phyloP scores from a whole-genome alignment of 2,329 filamentous ascomycete genomes.

The Xylariaceae sp. region DNA sequence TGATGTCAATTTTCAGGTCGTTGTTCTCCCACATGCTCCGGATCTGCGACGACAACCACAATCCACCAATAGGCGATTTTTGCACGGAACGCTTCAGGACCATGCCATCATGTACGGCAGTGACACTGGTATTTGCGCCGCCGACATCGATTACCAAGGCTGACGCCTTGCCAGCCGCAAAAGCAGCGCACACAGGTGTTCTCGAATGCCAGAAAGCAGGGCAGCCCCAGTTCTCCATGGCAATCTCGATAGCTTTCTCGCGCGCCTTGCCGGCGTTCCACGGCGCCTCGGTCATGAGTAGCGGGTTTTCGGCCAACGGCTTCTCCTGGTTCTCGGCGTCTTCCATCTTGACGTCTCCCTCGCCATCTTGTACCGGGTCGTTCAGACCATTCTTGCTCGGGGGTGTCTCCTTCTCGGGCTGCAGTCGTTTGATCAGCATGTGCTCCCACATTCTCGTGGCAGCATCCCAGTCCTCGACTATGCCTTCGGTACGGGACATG shows the following conservation, averaged over 20 bases:
- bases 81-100: conserved; percentile 89
- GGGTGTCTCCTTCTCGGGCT: conserved; percentile 70
- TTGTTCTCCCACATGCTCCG: conserved; percentile 75
- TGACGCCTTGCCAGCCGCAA: conserved; percentile 89
- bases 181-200: conserved; percentile 86
- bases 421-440: conserved; percentile 84
- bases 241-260: conserved; percentile 93
- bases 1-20: conserved; percentile 71
- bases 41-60: conserved; percentile 89
- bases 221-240: conserved; percentile 95
- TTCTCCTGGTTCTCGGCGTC: conserved; percentile 69
- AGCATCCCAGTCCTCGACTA: conserved; percentile 95
- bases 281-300: conserved; percentile 90
- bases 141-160: conserved; percentile 92
- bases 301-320: conserved; percentile 82
- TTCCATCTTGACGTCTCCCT: conserved; percentile 64
- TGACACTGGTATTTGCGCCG: conserved; percentile 84
- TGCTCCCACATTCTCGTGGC: conserved; percentile 91
- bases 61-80: conserved; percentile 81
- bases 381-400: conserved; percentile 80
- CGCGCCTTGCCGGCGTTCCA: conserved; percentile 89
- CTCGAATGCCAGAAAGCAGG: conserved; percentile 93
- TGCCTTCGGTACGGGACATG: conserved; percentile 76
- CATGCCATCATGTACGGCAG: conserved; percentile 91
- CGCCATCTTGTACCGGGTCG: conserved; percentile 65